Evolutionary conservation across 2,329 filamentous ascomycete genomes (phyloP).

Genomic region (Penicillium verrucosum): DNA sequence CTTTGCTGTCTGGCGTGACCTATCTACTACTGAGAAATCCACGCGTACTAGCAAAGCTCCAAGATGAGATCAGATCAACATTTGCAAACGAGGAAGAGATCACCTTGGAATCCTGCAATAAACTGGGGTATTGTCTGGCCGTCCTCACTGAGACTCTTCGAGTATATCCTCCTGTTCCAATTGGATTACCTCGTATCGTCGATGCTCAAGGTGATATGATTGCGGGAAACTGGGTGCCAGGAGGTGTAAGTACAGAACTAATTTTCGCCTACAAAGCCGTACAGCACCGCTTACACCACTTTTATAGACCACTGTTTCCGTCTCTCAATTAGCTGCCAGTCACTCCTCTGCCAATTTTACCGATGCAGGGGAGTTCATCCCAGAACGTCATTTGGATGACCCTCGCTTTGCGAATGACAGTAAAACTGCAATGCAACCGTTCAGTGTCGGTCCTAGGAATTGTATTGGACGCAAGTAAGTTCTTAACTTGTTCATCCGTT

Average conservation of each 20-base stretch:
- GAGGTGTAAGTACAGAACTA: constrained; percentile 12
- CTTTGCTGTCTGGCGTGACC: constrained; percentile 42
- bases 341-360: constrained; percentile 25
- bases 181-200: constrained; percentile 23
- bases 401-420: constrained; percentile 42
- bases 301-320: constrained; percentile 40
- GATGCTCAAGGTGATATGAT: constrained; percentile 18
- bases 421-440: constrained; percentile 47
- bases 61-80: constrained; percentile 38
- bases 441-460: constrained; percentile 49
- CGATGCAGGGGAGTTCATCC: constrained; percentile 14
- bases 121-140: constrained; percentile 41
- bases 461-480: constrained; percentile 41
- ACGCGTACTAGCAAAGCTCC: constrained; percentile 30
- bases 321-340: constrained; percentile 47
- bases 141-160: constrained; percentile 43
- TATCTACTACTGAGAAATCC: constrained; percentile 43
- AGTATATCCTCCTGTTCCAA: constrained; percentile 35
- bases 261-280: neutral
- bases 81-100: constrained; percentile 42
- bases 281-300: neutral
- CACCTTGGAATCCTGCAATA: constrained; percentile 26
- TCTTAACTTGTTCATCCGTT: neutral
- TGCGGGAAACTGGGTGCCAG: constrained; percentile 21
- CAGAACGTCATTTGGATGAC: constrained; percentile 17